A percentile compares a stretch with the other conserved stretches of the same genome.
Evolutionary conservation across 768 basidiomycete genomes (phyloP).

Genomic region (Antrodiella citrinella): DNA sequence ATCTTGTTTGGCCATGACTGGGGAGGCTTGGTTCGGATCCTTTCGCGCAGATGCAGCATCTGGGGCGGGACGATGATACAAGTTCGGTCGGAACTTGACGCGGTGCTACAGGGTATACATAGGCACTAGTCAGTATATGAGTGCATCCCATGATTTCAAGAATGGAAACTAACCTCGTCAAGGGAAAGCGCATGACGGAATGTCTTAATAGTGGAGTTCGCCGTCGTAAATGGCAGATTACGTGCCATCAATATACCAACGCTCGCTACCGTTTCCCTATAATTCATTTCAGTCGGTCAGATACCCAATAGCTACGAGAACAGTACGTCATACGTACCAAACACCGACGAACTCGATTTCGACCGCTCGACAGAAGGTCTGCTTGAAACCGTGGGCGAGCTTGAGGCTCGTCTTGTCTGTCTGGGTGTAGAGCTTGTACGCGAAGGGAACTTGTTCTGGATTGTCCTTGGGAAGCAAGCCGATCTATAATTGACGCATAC

Average conservation of each 20-base stretch:
- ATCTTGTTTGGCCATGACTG: neutral
- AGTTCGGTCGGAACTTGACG: conserved; percentile 54
- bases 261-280: conserved; percentile 73
- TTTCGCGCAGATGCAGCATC: conserved; percentile 1
- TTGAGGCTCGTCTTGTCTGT: conserved; percentile 35
- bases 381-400: conserved; percentile 61
- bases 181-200: conserved; percentile 76
- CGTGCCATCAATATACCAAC: conserved; percentile 58
- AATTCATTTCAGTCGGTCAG: neutral
- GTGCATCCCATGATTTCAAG: neutral
- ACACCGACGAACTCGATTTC: conserved; percentile 74
- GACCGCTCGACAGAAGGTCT: conserved; percentile 60
- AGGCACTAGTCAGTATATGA: neutral
- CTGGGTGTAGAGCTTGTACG: conserved; percentile 62
- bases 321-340: conserved; percentile 45
- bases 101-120: conserved; percentile 39
- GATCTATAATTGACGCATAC: no score
- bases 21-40: conserved; percentile 22
- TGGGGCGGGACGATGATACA: conserved; percentile 43
- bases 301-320: neutral
- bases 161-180: conserved; percentile 48
- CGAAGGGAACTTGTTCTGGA: conserved; percentile 60
- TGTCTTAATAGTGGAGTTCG: conserved; percentile 53
- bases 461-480: conserved; percentile 67
- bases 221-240: conserved; percentile 58